These are phyloP conservation scores for Nicotiana tomentosiformis DNA, from an alignment of 257 asterid genomes.

Conservation along the genomic window DNA sequence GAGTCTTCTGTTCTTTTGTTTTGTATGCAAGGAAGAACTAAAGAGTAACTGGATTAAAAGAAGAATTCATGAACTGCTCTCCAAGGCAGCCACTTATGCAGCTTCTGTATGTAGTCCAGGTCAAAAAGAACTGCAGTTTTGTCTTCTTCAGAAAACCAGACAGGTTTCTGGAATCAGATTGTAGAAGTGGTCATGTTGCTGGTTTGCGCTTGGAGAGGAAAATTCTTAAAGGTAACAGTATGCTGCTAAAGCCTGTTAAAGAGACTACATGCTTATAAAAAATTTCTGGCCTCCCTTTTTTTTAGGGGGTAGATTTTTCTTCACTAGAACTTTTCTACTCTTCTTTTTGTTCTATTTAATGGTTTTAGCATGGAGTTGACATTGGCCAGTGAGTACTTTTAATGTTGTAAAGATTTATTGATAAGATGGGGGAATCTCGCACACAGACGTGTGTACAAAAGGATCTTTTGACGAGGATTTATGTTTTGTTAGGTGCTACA, in stretches of 20 bases:
- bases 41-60: conserved; percentile 76
- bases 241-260: neutral
- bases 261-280: neutral
- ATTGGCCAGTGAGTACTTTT: neutral
- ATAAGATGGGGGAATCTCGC: neutral
- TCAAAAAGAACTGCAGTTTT: conserved; percentile 75
- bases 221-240: conserved; percentile 47
- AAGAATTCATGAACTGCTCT: conserved; percentile 80
- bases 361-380: neutral
- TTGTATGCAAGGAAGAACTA: conserved; percentile 54
- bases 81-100: conserved; percentile 55
- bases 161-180: conserved; percentile 53
- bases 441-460: neutral
- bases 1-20: neutral
- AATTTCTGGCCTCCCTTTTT: neutral
- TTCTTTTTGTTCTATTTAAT: conserved; percentile 1
- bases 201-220: conserved; percentile 78
- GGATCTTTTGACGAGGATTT: neutral
- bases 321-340: neutral
- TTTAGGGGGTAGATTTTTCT: neutral
- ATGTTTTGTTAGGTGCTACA: no score
- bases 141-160: conserved; percentile 81
- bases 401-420: neutral
- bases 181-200: conserved; percentile 45
- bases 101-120: conserved; percentile 24